A percentile compares a stretch with the other conserved stretches of the same genome.
Evolutionary conservation across 768 basidiomycete species (phyloP).

Genomic region (Grammothele lineata): DNA sequence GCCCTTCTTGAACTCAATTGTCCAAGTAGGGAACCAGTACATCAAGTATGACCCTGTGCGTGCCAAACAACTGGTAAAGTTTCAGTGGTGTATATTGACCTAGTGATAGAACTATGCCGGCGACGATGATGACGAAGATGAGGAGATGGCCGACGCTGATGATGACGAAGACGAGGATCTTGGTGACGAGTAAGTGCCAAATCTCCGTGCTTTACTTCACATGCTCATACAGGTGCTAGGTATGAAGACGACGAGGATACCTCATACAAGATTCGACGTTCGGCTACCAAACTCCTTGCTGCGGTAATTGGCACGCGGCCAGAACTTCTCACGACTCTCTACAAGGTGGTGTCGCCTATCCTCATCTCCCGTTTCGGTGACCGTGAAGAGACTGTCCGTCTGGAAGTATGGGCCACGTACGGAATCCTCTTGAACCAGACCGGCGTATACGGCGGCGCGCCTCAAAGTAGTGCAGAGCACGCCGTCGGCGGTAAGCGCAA

Average conservation of each 20-base stretch:
- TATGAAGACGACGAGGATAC: slow-evolving; percentile 98
- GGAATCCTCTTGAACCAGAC: slow-evolving; percentile 81
- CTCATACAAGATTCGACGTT: slow-evolving; percentile 94
- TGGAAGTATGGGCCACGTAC: slow-evolving; percentile 92
- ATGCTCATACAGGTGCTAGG: slow-evolving; percentile 36
- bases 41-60: slow-evolving; percentile 93
- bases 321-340: slow-evolving; percentile 75
- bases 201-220: slow-evolving; percentile 2
- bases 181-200: slow-evolving; percentile 51
- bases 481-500: slow-evolving; percentile 67
- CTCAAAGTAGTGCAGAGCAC: slow-evolving; percentile 44
- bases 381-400: slow-evolving; percentile 89
- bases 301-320: slow-evolving; percentile 88
- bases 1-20: slow-evolving; percentile 62
- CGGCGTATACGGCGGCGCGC: slow-evolving; percentile 65
- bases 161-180: slow-evolving; percentile 76
- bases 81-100: too few relatives aligned
- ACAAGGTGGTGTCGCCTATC: slow-evolving; percentile 81
- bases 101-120: slow-evolving; percentile 65
- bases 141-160: slow-evolving; percentile 59
- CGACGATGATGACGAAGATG: slow-evolving; percentile 61
- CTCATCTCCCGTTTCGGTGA: slow-evolving; percentile 91
- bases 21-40: slow-evolving; percentile 66
- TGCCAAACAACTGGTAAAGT: too few relatives aligned
- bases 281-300: slow-evolving; percentile 84